Evolutionary conservation across 1,284 basidiomycete genomes (phyloP), one percentile per base, ranked within the genome.

Genomic region (Veloboletus limbatus): DNA sequence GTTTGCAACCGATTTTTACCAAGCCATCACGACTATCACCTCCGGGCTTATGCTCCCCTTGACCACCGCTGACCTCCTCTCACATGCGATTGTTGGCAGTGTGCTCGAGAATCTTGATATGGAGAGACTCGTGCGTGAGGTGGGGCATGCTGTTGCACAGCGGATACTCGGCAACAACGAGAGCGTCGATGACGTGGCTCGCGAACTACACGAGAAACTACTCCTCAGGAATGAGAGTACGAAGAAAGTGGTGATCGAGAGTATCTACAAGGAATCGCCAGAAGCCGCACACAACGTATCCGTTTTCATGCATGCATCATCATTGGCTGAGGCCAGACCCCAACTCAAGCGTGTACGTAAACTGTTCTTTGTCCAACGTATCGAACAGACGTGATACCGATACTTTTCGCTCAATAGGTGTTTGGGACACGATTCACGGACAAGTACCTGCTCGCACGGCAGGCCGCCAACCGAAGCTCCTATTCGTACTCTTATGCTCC

Each of bases 41-140:
- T 96, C 92, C 10, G 94, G 92, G 8, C 77, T 95, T 45, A 95
- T 98, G 87, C 80, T 99, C 6, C 97, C 96, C 2, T 76, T 99
- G 34, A 97, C 95, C 5, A 98, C 94, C 13, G 97, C 96, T 24
- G 90, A 94, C 64, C 80, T 98, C 21, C 81, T 99, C 34, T 85
- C 95, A n/a, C 93, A 97, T 64, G 97, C 96, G 27, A 99, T 99
- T 54, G 92, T 97, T 44, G 96, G 93, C 18, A 92, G 92, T 57
- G 96, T 98, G 24, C 78, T 98, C 20, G 96, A 99, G 72, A 97
- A 98, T 59, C 85, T 99, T 59, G 96, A 99, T 67, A 95, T 99
- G 88, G 97, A 99, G 61, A 82, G 95, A 31, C 78, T 99, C 37
- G 92, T 99, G 49, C 81, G 85, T 34, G 94, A 97, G 69, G 91